Evolutionary conservation across 345 rosid species (phyloP).

Genomic region (Hibiscus tridactylites): DNA sequence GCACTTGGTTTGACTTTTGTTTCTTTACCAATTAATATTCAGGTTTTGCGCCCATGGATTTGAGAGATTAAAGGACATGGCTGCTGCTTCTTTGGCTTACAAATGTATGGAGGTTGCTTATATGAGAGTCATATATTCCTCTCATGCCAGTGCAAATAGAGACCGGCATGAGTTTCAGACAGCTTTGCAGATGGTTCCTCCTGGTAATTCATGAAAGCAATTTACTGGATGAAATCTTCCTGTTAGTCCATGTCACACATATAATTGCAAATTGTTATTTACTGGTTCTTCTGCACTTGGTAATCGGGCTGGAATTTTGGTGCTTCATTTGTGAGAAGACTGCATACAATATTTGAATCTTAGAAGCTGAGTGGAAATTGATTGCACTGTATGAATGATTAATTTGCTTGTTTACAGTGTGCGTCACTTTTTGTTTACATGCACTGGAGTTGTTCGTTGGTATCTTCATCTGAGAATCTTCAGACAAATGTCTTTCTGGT

Average conservation of each 20-base stretch:
- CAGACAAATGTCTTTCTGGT: background rate
- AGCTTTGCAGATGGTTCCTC: background rate
- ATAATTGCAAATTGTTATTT: background rate
- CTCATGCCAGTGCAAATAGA: background rate
- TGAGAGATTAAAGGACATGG: constrained; percentile 84
- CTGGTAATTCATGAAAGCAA: background rate
- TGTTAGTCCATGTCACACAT: background rate
- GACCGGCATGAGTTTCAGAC: background rate
- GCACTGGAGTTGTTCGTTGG: background rate
- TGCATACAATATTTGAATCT: background rate
- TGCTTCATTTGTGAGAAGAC: no score
- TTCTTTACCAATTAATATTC: background rate
- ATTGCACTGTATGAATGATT: background rate
- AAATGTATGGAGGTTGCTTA: constrained; percentile 95
- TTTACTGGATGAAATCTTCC: background rate
- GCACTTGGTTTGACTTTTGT: background rate
- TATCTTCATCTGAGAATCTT: background rate
- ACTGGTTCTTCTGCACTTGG: background rate
- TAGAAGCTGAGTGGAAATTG: background rate
- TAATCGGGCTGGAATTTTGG: no score
- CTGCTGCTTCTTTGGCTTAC: constrained; percentile 94
- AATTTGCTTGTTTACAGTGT: background rate
- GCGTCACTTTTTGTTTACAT: background rate
- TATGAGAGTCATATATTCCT: constrained; percentile 33
- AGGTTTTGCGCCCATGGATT: constrained; percentile 95